Evolutionary conservation across 2,329 filamentous ascomycete species (phyloP).

Genomic region (Claviceps purpurea): DNA sequence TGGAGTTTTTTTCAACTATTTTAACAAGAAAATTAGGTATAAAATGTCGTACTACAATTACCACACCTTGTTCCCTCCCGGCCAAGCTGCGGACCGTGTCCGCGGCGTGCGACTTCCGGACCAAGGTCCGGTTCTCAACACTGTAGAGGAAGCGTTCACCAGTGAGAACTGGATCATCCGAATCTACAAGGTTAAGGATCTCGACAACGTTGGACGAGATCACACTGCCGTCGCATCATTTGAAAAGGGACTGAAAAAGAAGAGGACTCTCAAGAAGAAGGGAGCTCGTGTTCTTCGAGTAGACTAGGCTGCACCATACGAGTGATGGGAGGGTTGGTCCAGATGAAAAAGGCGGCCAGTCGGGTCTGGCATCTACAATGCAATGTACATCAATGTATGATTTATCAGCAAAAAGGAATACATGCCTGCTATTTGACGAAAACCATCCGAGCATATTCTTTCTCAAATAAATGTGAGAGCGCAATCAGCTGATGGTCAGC

Average conservation of each 20-base stretch:
- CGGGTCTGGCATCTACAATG: conserved; percentile 14
- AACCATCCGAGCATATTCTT: not conserved
- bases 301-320: conserved; percentile 38
- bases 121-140: conserved; percentile 71
- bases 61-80: conserved; percentile 76
- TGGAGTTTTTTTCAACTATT: too few relatives aligned
- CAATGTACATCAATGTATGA: conserved; percentile 27
- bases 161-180: conserved; percentile 99
- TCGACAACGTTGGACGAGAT: conserved; percentile 89
- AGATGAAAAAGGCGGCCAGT: conserved; percentile 5
- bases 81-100: conserved; percentile 83
- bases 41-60: conserved; percentile 99
- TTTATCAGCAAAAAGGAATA: conserved; percentile 9
- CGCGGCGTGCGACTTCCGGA: conserved; percentile 71
- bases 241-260: conserved; percentile 72
- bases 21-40: conserved; percentile 52
- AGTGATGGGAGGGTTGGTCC: conserved; percentile 9
- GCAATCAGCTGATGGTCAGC: not conserved
- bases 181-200: conserved; percentile 99
- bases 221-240: conserved; percentile 59
- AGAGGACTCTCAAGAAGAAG: conserved; percentile 59
- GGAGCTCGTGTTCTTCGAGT: conserved; percentile 59
- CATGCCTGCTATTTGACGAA: not conserved
- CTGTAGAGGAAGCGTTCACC: conserved; percentile 91
- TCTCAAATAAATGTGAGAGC: not conserved